phyloP scores from a whole-genome alignment of 352 stramenopile genomes.

The Phytophthora idaei region DNA sequence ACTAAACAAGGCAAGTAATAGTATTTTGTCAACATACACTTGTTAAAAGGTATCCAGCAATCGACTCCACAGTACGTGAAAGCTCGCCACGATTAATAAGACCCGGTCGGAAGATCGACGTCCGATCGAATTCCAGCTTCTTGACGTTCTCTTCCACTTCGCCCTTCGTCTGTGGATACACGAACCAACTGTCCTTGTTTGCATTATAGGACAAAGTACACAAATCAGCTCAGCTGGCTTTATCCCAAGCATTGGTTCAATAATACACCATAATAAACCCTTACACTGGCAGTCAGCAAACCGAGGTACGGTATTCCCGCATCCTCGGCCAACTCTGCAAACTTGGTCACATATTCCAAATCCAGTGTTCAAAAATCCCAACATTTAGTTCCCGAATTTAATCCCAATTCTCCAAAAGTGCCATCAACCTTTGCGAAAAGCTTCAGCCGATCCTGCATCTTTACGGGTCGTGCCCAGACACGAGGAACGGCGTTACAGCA shows the following conservation, averaged over 20 bases:
- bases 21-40: constrained; percentile 36
- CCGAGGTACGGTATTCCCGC: constrained; percentile 63
- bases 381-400: constrained; percentile 8
- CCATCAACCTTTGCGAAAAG: constrained; percentile 58
- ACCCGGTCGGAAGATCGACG: constrained; percentile 62
- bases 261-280: constrained; percentile 6
- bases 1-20: neutral
- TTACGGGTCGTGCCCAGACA: constrained; percentile 81
- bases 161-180: constrained; percentile 77
- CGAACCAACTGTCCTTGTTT: constrained; percentile 76
- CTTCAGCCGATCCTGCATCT: constrained; percentile 61
- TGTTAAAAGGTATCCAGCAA: constrained; percentile 49
- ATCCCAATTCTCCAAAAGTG: neutral
- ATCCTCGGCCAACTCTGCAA: constrained; percentile 49
- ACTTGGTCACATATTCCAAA: constrained; percentile 63
- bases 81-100: constrained; percentile 63
- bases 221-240: neutral
- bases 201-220: constrained; percentile 37
- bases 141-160: constrained; percentile 68
- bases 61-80: constrained; percentile 52
- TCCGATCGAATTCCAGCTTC: constrained; percentile 53
- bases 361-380: constrained; percentile 47
- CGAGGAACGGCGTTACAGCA: no score
- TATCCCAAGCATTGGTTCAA: no score
- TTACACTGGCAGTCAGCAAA: constrained; percentile 57